Conservation (phyloP, 768 basidiomycete species). For the Russula earlei region DNA sequence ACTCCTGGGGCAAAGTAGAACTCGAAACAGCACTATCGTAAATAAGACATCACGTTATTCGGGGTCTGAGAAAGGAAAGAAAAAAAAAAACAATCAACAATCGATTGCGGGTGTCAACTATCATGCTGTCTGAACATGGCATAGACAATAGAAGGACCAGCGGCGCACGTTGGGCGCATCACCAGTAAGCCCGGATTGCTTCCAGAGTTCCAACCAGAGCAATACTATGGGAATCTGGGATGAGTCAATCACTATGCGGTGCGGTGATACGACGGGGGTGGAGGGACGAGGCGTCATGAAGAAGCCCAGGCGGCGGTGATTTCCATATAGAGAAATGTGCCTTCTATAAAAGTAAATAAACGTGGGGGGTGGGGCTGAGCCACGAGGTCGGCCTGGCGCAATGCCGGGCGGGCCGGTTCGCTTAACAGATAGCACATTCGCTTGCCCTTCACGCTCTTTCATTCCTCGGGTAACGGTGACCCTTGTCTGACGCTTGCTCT, state of each 20-base stretch:
- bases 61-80: too few relatives aligned
- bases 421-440: background rate
- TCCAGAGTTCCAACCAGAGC: background rate
- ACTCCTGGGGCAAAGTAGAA: too few relatives aligned
- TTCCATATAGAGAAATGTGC: background rate
- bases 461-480: background rate
- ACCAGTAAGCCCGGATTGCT: too few relatives aligned
- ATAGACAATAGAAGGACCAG: too few relatives aligned
- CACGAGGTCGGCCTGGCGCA: background rate
- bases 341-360: background rate
- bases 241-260: background rate
- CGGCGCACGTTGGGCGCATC: too few relatives aligned
- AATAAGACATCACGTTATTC: too few relatives aligned
- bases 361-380: background rate
- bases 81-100: too few relatives aligned
- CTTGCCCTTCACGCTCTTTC: background rate
- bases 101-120: too few relatives aligned
- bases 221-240: background rate
- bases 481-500: background rate
- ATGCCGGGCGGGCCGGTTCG: background rate
- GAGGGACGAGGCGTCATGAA: background rate
- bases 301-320: background rate
- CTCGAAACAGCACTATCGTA: too few relatives aligned
- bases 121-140: too few relatives aligned
- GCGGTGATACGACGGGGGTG: background rate